Evolutionary conservation across 2,329 filamentous ascomycete genomes (phyloP).

Genomic region (Akanthomyces muscarius): DNA sequence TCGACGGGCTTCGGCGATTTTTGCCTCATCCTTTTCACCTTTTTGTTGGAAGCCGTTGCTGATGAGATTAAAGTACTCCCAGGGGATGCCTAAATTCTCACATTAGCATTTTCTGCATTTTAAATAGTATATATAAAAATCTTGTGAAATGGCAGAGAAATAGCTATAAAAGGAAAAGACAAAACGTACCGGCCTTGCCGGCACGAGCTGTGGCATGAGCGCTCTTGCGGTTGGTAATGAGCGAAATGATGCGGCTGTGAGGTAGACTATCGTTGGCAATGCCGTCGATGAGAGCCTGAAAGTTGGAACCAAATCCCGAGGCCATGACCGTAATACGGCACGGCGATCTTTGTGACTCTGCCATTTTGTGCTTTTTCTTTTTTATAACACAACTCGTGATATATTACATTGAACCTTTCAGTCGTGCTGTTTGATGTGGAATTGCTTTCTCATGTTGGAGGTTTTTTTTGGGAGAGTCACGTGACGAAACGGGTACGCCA

Average conservation of each 20-base stretch:
- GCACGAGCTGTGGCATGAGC: conserved; percentile 42
- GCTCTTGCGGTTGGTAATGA: conserved; percentile 46
- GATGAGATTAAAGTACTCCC: conserved; percentile 77
- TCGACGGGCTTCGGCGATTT: conserved; percentile 54
- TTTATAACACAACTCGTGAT: neutral
- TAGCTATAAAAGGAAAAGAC: neutral
- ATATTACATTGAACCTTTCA: neutral
- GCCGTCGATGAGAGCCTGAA: conserved; percentile 65
- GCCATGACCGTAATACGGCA: conserved; percentile 64
- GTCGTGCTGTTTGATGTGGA: neutral
- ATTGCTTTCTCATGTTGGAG: neutral
- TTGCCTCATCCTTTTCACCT: conserved; percentile 55
- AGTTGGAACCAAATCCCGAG: conserved; percentile 71
- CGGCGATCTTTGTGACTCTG: conserved; percentile 15
- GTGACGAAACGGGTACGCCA: neutral
- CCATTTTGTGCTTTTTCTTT: conserved; percentile 3
- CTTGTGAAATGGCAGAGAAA: neutral
- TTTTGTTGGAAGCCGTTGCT: conserved; percentile 60
- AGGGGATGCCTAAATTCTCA: conserved; percentile 54
- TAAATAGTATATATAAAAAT: neutral
- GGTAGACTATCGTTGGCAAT: conserved; percentile 37
- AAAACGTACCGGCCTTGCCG: conserved; percentile 38
- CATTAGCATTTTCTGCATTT: neutral
- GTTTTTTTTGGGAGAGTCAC: neutral
- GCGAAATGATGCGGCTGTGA: conserved; percentile 40